These are phyloP conservation scores for Chlamydomonas urium DNA, from an alignment of 139 green algal species.

Conservation along the genomic window DNA sequence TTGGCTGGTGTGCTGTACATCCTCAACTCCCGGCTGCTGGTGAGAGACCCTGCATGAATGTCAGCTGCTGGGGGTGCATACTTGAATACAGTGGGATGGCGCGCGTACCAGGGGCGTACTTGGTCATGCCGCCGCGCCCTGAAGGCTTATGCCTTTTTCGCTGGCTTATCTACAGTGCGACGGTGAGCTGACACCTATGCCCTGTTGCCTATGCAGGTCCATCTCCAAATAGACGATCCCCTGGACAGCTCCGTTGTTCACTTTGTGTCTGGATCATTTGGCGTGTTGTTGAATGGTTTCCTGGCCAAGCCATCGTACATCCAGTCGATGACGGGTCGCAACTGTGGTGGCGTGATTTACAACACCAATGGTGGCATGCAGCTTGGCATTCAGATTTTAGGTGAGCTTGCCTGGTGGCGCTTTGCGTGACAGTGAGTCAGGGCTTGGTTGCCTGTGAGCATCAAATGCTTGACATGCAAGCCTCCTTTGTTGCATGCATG, in stretches of 20 bases:
- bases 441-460: too few species aligned
- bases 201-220: constrained; percentile 15
- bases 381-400: constrained; percentile 42
- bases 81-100: too few species aligned
- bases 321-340: constrained; percentile 19
- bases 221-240: constrained; percentile 41
- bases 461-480: too few species aligned
- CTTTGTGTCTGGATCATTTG: constrained; percentile 24
- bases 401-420: constrained; percentile 14
- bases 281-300: constrained; percentile 34
- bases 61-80: too few species aligned
- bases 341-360: constrained; percentile 49
- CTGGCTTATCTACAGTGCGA: too few species aligned
- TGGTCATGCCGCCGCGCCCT: too few species aligned
- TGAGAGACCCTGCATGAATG: constrained; percentile 19
- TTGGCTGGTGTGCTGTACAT: constrained; percentile 36
- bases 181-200: too few species aligned
- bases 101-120: too few species aligned
- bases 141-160: too few species aligned
- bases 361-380: constrained; percentile 22
- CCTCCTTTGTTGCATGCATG: too few species aligned
- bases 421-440: too few species aligned
- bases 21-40: constrained; percentile 26
- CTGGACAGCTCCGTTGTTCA: constrained; percentile 40
- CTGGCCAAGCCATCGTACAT: constrained; percentile 41